Percentiles rank a stretch among this genome's conserved stretches.
Evolutionary conservation across 108 stramenopile species (phyloP).

Genomic region (Craspedostauros australis): DNA sequence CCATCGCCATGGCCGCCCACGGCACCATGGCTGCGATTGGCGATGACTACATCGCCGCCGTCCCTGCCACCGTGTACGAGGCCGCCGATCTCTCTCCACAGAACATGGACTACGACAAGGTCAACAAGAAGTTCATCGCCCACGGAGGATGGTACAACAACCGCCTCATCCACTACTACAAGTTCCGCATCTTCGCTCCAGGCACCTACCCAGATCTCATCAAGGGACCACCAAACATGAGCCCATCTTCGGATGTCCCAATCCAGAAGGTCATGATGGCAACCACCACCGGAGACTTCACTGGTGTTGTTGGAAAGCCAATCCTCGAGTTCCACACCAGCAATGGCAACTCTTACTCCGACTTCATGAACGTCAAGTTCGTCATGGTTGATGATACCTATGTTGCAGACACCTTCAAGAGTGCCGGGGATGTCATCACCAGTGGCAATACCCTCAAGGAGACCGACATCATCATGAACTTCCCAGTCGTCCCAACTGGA

Average conservation of each 20-base stretch:
- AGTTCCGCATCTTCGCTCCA: constrained; percentile 19
- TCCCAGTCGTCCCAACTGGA: constrained; percentile 21
- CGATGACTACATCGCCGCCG: too few species aligned
- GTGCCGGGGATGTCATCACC: constrained; percentile 2
- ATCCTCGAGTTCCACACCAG: constrained; percentile 17
- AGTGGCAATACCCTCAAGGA: neutral
- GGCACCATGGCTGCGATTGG: too few species aligned
- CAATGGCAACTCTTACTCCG: constrained; percentile 14
- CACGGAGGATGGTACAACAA: constrained; percentile 25
- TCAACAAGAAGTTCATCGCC: constrained; percentile 14
- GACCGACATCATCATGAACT: constrained; percentile 19
- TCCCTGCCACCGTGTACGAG: too few species aligned
- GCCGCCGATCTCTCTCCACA: too few species aligned
- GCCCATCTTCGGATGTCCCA: constrained; percentile 7
- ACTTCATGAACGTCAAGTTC: constrained; percentile 15
- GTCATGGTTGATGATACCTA: constrained; percentile 10
- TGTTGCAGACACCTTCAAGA: constrained; percentile 9
- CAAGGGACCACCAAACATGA: neutral
- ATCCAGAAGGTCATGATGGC: constrained; percentile 13
- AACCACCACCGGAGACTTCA: constrained; percentile 13
- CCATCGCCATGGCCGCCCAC: too few species aligned
- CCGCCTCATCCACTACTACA: constrained; percentile 19
- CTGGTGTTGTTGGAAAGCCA: constrained; percentile 17
- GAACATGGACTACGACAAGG: constrained; percentile 11
- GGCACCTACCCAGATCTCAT: constrained; percentile 15